Conservation (phyloP, 495 filamentous ascomycete species). For the Penicillium paxilli region DNA sequence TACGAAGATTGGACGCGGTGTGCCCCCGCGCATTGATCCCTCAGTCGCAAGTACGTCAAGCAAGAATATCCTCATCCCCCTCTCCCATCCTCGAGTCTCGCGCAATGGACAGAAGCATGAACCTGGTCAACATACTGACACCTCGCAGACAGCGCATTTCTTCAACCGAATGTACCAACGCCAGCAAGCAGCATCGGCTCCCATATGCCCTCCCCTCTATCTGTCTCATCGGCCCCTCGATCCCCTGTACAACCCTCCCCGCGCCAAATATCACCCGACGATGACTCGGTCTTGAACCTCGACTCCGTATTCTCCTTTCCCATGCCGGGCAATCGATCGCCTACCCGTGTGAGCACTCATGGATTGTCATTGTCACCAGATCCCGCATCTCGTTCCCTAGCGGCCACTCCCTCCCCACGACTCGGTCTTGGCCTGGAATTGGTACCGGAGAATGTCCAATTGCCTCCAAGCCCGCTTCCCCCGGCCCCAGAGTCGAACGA, state of each 20-base stretch:
- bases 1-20: conserved; percentile 25
- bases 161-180: conserved; percentile 57
- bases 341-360: conserved; percentile 28
- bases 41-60: conserved; percentile 52
- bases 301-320: conserved; percentile 67
- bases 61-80: too few species aligned
- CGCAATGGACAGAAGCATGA: neutral
- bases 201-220: conserved; percentile 60
- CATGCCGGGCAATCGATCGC: conserved; percentile 42
- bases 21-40: conserved; percentile 56
- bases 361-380: conserved; percentile 13
- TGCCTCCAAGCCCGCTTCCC: conserved; percentile 34
- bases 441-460: conserved; percentile 19
- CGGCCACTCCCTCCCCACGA: conserved; percentile 17
- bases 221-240: conserved; percentile 37
- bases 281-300: conserved; percentile 41
- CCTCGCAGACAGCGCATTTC: conserved; percentile 61
- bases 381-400: conserved; percentile 15
- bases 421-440: conserved; percentile 12
- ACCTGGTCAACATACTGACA: conserved; percentile 18
- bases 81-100: too few species aligned
- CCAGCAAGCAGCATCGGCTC: conserved; percentile 58
- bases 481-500: conserved; percentile 11
- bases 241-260: conserved; percentile 38
- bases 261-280: conserved; percentile 44